These are phyloP conservation scores for Cryptosporidium ubiquitum DNA, from an alignment of 169 alveolate genomes.

Conservation along the genomic window DNA sequence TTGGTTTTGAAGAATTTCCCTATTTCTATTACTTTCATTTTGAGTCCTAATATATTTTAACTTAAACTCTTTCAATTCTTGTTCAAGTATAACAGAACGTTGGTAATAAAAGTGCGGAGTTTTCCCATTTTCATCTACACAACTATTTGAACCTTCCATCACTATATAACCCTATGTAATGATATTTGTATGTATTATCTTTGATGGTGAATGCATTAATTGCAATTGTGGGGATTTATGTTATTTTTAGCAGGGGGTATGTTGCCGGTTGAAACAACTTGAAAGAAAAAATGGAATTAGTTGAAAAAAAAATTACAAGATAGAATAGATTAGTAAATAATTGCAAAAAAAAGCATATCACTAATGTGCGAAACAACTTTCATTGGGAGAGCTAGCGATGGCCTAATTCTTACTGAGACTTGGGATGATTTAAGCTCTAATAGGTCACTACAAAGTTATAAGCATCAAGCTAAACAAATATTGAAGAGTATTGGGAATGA, in stretches of 20 bases:
- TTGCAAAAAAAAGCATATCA: neutral
- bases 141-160: neutral
- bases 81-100: slow-evolving; percentile 49
- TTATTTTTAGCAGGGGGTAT: neutral
- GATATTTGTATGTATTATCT: neutral
- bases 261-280: slow-evolving; percentile 42
- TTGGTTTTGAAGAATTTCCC: slow-evolving; percentile 51
- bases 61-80: slow-evolving; percentile 24
- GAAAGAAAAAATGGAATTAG: neutral
- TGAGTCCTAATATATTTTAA: slow-evolving; percentile 1
- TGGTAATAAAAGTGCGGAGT: slow-evolving; percentile 69
- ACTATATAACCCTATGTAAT: neutral
- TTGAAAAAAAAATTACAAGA: neutral
- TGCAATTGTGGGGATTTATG: slow-evolving; percentile 34
- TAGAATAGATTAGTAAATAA: neutral
- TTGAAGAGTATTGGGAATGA: slow-evolving; percentile 71
- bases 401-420: slow-evolving; percentile 85
- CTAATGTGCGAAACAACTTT: slow-evolving; percentile 81
- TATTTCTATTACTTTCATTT: slow-evolving; percentile 46
- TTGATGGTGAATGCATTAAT: slow-evolving; percentile 12
- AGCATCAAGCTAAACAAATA: slow-evolving; percentile 81
- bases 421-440: slow-evolving; percentile 80
- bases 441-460: slow-evolving; percentile 65
- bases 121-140: slow-evolving; percentile 8
- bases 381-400: slow-evolving; percentile 86